Evolutionary conservation across 192 early-diverging fungal genomes (phyloP), one percentile per base, ranked within the genome.

Genomic region (Cetraspora pellucida): DNA sequence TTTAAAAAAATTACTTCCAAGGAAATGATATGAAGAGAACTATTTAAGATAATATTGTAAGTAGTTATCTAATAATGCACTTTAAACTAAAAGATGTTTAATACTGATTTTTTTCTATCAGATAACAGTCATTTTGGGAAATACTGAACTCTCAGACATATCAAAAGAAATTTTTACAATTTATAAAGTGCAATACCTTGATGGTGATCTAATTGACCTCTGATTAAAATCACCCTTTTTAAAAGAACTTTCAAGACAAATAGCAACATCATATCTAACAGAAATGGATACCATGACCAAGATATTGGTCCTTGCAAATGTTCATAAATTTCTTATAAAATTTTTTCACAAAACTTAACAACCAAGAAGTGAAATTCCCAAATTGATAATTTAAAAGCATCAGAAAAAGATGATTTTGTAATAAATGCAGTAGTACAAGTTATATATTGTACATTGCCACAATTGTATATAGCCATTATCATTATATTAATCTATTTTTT

Each of bases 331-430:
- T 55, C 77, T 77, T 61, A 59, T 61, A 44, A 68, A 58, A 11
- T 77, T 77, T 77, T 77, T 70, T 77, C 65, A 47, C 77, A 70
- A 70, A 45, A 77, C 21, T 70, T 77, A 47, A 58, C 77, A 60
- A 28, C 66, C 57, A 46, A 58, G 45, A 52, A 77, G 67, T 77
- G 77, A 67, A 43, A 69, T 60, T 57, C 10, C 52, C 30, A 69
- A 70, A 77, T 77, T 1, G 50, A 77, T 60, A 30, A 77, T 77
- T 61, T 77, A 60, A 37, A 13, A 71, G 65, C 65, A 44, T 50
- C 50, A 21, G 52, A 70, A 44, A 70, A 77, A 68, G 44, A 70
- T 61, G 50, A 77, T 71, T 60, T 70, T 55, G 6, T 70, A 77
- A 57, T 74, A 57, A 74, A 60, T 60, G 52, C 66, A 77, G 66